Conservation (phyloP, 495 filamentous ascomycete genomes). For the Neurospora africana region DNA sequence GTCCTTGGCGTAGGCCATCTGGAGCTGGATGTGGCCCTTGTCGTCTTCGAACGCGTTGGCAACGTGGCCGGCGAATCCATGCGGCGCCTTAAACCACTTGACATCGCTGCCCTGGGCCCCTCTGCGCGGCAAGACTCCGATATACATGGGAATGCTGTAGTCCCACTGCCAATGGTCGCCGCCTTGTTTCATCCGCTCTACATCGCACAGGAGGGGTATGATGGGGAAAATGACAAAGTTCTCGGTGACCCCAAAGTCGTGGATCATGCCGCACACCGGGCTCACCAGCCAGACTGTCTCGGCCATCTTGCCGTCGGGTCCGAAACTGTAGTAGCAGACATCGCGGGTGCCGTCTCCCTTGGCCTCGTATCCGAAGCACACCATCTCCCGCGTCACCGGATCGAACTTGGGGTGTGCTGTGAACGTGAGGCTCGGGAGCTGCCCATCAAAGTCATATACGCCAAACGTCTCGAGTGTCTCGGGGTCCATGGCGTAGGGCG, state of each 20-base stretch:
- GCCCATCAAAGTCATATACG: slow-evolving; percentile 40
- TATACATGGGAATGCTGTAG: slow-evolving; percentile 30
- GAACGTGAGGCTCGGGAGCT: slow-evolving; percentile 41
- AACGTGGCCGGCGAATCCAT: slow-evolving; percentile 36
- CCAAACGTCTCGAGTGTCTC: slow-evolving; percentile 41
- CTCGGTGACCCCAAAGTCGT: slow-evolving; percentile 40
- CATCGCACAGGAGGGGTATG: slow-evolving; percentile 28
- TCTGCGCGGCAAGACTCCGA: slow-evolving; percentile 34
- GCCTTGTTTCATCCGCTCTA: slow-evolving; percentile 38
- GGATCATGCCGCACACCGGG: slow-evolving; percentile 40
- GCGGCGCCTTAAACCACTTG: slow-evolving; percentile 29
- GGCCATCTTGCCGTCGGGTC: slow-evolving; percentile 26
- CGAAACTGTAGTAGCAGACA: slow-evolving; percentile 31
- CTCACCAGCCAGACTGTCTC: slow-evolving; percentile 33
- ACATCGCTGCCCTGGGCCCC: slow-evolving; percentile 35
- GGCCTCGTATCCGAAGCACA: slow-evolving; percentile 42
- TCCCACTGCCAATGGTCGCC: slow-evolving; percentile 42
- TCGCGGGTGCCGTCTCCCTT: slow-evolving; percentile 33
- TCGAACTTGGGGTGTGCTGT: slow-evolving; percentile 50
- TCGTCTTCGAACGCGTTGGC: slow-evolving; percentile 38
- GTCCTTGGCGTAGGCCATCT: slow-evolving; percentile 35
- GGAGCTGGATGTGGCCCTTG: slow-evolving; percentile 36
- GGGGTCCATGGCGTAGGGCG: slow-evolving; percentile 41
- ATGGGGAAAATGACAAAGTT: slow-evolving; percentile 39
- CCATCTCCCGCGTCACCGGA: slow-evolving; percentile 40